Percentiles rank a stretch among this genome's conserved stretches.
Conservation (phyloP, 2,329 filamentous ascomycete genomes). For the Tolypocladium endophyticum region DNA sequence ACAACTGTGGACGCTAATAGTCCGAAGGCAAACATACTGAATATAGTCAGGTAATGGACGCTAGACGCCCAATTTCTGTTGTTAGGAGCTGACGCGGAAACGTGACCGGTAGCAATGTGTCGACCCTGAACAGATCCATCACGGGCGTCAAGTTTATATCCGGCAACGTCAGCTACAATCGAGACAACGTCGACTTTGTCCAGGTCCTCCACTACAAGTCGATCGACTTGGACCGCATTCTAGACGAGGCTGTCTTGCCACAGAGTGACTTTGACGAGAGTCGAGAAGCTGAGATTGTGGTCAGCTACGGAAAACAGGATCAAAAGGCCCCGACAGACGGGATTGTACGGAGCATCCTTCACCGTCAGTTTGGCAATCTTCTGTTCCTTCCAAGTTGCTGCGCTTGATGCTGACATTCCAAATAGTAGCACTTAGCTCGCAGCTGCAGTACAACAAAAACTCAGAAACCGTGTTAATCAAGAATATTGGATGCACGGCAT, state of each 20-base stretch:
- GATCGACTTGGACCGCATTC: not conserved
- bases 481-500: not conserved
- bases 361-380: not conserved
- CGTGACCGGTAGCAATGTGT: not conserved
- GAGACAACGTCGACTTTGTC: conserved; percentile 1
- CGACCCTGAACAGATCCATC: not conserved
- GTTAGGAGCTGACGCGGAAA: not conserved
- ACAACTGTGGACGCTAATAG: not conserved
- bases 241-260: not conserved
- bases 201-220: conserved; percentile 1
- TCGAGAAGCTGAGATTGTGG: not conserved
- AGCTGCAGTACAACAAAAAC: not conserved
- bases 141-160: not conserved
- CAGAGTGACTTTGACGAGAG: not conserved
- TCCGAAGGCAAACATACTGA: not conserved
- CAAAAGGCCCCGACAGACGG: not conserved
- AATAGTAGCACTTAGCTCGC: not conserved
- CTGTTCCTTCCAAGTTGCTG: not conserved
- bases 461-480: not conserved
- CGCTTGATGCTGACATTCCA: not conserved
- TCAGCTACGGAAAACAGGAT: not conserved
- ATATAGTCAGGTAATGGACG: not conserved
- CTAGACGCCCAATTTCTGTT: not conserved
- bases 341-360: not conserved
- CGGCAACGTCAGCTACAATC: not conserved